A percentile compares a stretch with the other conserved stretches of the same genome.
These are phyloP conservation scores for Magnusiomyces suaveolens DNA, from an alignment of 1,139 yeast genomes.

Conservation along the genomic window DNA sequence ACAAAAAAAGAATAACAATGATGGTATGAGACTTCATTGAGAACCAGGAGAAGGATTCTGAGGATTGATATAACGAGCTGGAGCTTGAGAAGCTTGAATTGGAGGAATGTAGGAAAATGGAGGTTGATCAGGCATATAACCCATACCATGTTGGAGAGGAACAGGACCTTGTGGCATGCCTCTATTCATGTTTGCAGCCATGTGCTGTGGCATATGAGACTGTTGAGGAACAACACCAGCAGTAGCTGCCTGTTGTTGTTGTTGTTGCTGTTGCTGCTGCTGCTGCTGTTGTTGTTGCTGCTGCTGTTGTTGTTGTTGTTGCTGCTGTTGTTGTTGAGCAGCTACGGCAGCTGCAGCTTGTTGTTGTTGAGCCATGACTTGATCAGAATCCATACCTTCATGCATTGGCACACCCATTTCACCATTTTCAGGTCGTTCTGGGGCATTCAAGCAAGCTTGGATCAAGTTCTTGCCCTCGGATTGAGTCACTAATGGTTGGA, in stretches of 20 bases:
- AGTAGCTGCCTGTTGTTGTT: not conserved
- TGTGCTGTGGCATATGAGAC: not conserved
- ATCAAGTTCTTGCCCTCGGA: constrained; percentile 94
- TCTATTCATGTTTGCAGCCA: not conserved
- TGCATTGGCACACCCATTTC: not conserved
- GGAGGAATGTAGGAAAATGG: constrained; percentile 4
- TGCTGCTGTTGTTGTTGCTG: constrained; percentile 1
- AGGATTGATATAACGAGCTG: not conserved
- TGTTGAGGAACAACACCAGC: not conserved
- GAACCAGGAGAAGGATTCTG: constrained; percentile 4
- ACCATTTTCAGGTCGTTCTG: constrained; percentile 37
- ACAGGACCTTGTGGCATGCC: constrained; percentile 5
- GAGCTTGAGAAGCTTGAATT: not conserved
- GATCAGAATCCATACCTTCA: not conserved
- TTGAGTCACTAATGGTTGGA: constrained; percentile 94
- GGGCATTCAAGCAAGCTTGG: constrained; percentile 95
- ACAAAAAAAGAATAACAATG: not conserved
- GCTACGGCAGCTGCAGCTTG: not conserved
- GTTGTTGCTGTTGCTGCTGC: not conserved
- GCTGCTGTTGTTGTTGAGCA: constrained; percentile 2
- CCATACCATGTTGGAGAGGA: constrained; percentile 5
- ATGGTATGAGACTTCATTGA: not conserved
- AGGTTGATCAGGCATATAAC: constrained; percentile 4
- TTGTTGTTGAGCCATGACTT: constrained; percentile 2
- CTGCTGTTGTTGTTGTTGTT: constrained; percentile 4